These are phyloP conservation scores for Colletotrichum sp. DNA, from an alignment of 2,329 filamentous ascomycete genomes.

Conservation along the genomic window DNA sequence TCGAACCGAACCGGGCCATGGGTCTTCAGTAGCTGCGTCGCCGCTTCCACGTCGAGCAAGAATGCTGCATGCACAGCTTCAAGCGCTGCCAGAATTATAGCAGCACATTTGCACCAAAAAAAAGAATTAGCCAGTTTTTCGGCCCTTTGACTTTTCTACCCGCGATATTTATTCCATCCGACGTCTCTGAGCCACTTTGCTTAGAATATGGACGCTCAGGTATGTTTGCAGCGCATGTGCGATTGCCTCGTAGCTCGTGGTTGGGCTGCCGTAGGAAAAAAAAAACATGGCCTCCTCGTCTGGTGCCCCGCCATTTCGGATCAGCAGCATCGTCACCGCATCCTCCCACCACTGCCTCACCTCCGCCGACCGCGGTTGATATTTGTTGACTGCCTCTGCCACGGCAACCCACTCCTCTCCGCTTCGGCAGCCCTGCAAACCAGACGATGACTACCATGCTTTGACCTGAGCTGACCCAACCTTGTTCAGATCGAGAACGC, in stretches of 20 bases:
- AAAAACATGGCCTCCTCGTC: not conserved
- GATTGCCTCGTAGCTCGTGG: not conserved
- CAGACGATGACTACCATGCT: not conserved
- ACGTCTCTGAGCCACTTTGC: conserved; percentile 7
- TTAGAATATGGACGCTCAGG: conserved; percentile 53
- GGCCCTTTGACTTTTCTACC: not conserved
- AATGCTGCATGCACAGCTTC: conserved; percentile 44
- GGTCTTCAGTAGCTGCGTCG: conserved; percentile 44
- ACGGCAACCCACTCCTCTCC: not conserved
- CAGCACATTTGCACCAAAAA: conserved; percentile 32
- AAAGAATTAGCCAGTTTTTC: conserved; percentile 12
- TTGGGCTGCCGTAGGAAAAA: not conserved
- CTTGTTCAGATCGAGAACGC: conserved; percentile 83
- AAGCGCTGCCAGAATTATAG: conserved; percentile 48
- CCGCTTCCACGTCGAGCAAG: conserved; percentile 33
- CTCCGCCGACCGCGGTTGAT: not conserved
- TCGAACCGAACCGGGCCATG: conserved; percentile 37
- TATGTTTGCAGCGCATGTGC: conserved; percentile 32
- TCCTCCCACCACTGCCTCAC: not conserved
- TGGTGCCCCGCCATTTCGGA: conserved; percentile 30
- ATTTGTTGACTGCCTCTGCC: not conserved
- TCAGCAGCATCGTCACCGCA: conserved; percentile 24
- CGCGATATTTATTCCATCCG: not conserved
- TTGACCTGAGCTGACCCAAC: not conserved
- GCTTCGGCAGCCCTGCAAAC: not conserved